Evolutionary conservation across 2,329 filamentous ascomycete genomes (phyloP).

Genomic region (Didymosphaeria variabile): DNA sequence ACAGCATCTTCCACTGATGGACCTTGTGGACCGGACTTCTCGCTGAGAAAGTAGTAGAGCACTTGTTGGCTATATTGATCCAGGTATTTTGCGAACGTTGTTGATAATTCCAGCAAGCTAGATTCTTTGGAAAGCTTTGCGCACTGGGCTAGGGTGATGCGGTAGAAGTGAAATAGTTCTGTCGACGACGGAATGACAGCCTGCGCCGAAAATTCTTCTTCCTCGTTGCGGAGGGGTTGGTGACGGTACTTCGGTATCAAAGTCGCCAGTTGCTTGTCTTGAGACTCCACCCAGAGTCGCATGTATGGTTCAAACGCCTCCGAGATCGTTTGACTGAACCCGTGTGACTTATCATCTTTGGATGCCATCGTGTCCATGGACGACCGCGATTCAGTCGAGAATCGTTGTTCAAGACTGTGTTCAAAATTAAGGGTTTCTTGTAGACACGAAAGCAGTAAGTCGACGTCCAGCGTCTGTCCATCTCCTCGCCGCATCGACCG

Average conservation of each 20-base stretch:
- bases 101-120: conserved; percentile 83
- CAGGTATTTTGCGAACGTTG: conserved; percentile 88
- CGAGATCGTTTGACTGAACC: conserved; percentile 90
- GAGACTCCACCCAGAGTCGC: conserved; percentile 95
- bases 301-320: conserved; percentile 97
- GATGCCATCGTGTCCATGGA: conserved; percentile 92
- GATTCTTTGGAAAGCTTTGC: conserved; percentile 94
- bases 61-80: conserved; percentile 97
- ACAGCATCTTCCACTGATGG: conserved; percentile 79
- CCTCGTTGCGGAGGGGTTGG: conserved; percentile 79
- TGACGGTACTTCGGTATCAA: conserved; percentile 89
- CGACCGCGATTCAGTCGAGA: conserved; percentile 74
- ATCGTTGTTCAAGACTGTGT: conserved; percentile 85
- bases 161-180: conserved; percentile 97
- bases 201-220: conserved; percentile 92
- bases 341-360: conserved; percentile 75
- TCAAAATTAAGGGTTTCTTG: conserved; percentile 98
- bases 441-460: conserved; percentile 84
- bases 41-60: conserved; percentile 74
- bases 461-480: conserved; percentile 85
- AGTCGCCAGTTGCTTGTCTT: conserved; percentile 84
- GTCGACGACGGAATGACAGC: conserved; percentile 93
- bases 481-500: conserved; percentile 82
- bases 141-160: conserved; percentile 90
- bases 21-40: conserved; percentile 64